These are phyloP conservation scores for Botrytis sinoallii DNA, from an alignment of 2,329 filamentous ascomycete genomes.

Conservation along the genomic window DNA sequence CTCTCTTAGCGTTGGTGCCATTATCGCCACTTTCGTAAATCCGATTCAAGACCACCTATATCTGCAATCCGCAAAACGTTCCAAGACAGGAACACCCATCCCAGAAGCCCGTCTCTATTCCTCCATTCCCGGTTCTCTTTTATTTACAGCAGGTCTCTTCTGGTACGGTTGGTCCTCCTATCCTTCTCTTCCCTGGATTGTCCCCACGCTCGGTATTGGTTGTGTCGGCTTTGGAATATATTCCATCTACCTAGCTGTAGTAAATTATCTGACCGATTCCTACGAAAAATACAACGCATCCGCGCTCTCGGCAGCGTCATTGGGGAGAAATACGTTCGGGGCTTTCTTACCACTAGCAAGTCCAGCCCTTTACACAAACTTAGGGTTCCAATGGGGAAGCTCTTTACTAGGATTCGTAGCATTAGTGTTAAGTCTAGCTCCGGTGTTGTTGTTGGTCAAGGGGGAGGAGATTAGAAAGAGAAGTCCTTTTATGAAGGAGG, in stretches of 20 bases:
- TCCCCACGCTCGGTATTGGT: background rate
- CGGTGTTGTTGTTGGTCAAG: slow-evolving; percentile 42
- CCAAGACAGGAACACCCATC: slow-evolving; percentile 17
- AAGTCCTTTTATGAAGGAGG: slow-evolving; percentile 41
- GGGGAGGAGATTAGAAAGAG: slow-evolving; percentile 41
- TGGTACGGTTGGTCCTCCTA: slow-evolving; percentile 54
- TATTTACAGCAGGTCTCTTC: slow-evolving; percentile 75
- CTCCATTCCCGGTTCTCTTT: slow-evolving; percentile 66
- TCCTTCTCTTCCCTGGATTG: slow-evolving; percentile 11
- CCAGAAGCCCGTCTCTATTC: slow-evolving; percentile 80
- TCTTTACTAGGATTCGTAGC: slow-evolving; percentile 7
- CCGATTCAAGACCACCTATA: slow-evolving; percentile 20
- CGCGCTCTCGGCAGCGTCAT: slow-evolving; percentile 1
- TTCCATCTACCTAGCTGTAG: slow-evolving; percentile 2
- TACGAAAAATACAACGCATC: slow-evolving; percentile 13
- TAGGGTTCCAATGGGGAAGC: slow-evolving; percentile 14
- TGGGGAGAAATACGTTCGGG: background rate
- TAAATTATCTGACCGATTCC: slow-evolving; percentile 13
- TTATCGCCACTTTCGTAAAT: slow-evolving; percentile 19
- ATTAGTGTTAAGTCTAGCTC: slow-evolving; percentile 4
- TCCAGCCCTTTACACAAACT: background rate
- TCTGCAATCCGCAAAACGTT: slow-evolving; percentile 12
- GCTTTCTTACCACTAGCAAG: slow-evolving; percentile 10
- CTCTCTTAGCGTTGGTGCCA: slow-evolving; percentile 18
- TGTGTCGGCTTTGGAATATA: slow-evolving; percentile 6